These are phyloP conservation scores for Coemansia sp. DNA, from an alignment of 192 early-diverging fungal species.

Conservation along the genomic window DNA sequence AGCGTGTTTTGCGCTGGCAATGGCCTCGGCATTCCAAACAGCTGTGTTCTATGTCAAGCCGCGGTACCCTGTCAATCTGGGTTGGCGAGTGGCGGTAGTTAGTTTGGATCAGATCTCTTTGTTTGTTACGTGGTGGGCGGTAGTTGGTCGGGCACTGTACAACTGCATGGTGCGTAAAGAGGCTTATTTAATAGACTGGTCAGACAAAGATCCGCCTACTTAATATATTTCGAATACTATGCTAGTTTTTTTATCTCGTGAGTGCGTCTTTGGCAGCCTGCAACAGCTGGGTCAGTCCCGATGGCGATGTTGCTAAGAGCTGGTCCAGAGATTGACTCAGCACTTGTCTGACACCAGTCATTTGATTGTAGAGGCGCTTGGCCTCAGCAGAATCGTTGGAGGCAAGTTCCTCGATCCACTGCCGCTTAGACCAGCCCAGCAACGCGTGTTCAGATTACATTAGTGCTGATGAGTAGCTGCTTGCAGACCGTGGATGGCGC, in stretches of 20 bases:
- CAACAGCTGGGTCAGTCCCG: not conserved
- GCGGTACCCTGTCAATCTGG: conserved; percentile 13
- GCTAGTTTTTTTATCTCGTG: not conserved
- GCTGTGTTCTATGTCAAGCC: conserved; percentile 21
- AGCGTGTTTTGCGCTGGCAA: conserved; percentile 5
- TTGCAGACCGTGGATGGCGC: too few species aligned
- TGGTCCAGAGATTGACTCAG: not conserved
- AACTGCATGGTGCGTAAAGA: conserved; percentile 10
- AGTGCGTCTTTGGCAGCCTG: not conserved
- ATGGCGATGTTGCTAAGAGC: not conserved
- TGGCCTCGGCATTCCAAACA: conserved; percentile 18
- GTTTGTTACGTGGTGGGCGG: conserved; percentile 31
- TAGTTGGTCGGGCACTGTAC: conserved; percentile 20
- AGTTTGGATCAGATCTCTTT: conserved; percentile 19
- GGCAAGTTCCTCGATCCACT: conserved; percentile 12
- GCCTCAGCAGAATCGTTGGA: not conserved
- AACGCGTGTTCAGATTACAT: not conserved
- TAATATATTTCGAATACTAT: not conserved
- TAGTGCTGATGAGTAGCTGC: too few species aligned
- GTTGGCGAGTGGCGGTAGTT: conserved; percentile 26
- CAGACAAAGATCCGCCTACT: not conserved
- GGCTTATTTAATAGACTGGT: conserved; percentile 17
- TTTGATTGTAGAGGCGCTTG: not conserved
- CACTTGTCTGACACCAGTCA: not conserved
- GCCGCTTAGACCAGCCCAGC: conserved; percentile 13